Base-by-base conservation (phyloP, 2,329 filamentous ascomycete species). In the Colletotrichum truncatum region DNA sequence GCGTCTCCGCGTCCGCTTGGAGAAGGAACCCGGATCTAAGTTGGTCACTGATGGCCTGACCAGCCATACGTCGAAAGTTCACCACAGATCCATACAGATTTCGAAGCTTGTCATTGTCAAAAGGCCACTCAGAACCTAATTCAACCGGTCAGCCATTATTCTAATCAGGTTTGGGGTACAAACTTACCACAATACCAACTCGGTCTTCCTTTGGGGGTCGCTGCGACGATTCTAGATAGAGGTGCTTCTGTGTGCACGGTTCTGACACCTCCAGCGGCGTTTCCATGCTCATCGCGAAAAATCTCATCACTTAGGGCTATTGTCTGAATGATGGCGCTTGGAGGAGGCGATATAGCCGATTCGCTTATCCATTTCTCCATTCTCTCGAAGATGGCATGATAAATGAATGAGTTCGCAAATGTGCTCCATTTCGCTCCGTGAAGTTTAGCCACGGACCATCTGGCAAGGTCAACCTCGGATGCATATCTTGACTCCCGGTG, bases 111-210 rank as follows among this genome's bases (percentile, higher is more conserved):
- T 52, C 12, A 14, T 32, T 21, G 23, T 26, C 26, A 52, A 52
- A 52, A 11, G 21, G 23, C 46, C 46, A 52, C 23, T 52, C 23
- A 52, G 46, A 52, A 32, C 46, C 46, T 52, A 52, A 25, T 25
- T 25, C 16, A 12, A 26, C 12, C n/a, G 18, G 46, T 52, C 16
- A 6, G 26, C 14, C 14, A 30, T 14, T 12, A n/a, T 12, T 14
- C n/a, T 11, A 36, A n/a, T 14, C 12, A 36, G 12, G 34, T 14
- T n/a, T 4, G 34, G 6, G 34, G 5, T 11, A 36, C 25, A 52
- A 10, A 41, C 56, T n/a, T 43, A 68, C 68, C 66, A 48, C 66
- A 62, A 30, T 69, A 69, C 68, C 66, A 69, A n/a, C 57, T 68
- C 23, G 66, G 66, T 16, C 68, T 48, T 2, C 68, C 66, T 32